Percentiles rank a stretch among this genome's conserved stretches.
phyloP scores from a whole-genome alignment of 805 yeast species.

The Wickerhamiella bombiphila region DNA sequence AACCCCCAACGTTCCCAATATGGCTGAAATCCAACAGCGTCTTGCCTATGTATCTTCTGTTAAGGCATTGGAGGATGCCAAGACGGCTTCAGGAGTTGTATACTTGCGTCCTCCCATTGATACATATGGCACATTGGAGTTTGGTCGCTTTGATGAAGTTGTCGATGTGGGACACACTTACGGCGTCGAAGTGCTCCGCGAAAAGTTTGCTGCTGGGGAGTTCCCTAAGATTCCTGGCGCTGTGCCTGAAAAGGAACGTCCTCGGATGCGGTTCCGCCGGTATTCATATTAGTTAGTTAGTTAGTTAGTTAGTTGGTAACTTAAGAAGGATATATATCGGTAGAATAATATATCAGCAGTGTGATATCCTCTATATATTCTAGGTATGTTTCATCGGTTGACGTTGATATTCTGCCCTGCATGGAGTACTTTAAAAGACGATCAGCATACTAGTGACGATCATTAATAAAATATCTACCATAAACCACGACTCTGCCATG shows the following conservation, averaged over 20 bases:
- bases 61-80: slow-evolving; percentile 79
- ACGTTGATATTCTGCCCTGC: no score
- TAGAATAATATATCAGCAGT: not conserved
- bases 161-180: slow-evolving; percentile 65
- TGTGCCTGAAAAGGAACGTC: slow-evolving; percentile 17
- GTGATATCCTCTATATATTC: not conserved
- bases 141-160: slow-evolving; percentile 82
- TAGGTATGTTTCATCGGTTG: no score
- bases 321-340: no score
- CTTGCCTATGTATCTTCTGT: slow-evolving; percentile 92
- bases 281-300: slow-evolving; percentile 2
- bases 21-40: slow-evolving; percentile 89
- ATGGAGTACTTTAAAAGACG: no score
- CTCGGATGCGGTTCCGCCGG: slow-evolving; percentile 7
- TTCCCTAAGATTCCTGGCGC: slow-evolving; percentile 52
- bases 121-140: slow-evolving; percentile 78
- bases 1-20: slow-evolving; percentile 78
- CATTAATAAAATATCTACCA: no score
- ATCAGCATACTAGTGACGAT: no score
- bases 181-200: slow-evolving; percentile 43
- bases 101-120: slow-evolving; percentile 93
- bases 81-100: slow-evolving; percentile 66
- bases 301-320: not conserved
- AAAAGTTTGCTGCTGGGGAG: slow-evolving; percentile 36
- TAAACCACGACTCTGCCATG: no score